Base-by-base conservation (phyloP, 1,139 yeast genomes). In the Ogataea hybrid region DNA sequence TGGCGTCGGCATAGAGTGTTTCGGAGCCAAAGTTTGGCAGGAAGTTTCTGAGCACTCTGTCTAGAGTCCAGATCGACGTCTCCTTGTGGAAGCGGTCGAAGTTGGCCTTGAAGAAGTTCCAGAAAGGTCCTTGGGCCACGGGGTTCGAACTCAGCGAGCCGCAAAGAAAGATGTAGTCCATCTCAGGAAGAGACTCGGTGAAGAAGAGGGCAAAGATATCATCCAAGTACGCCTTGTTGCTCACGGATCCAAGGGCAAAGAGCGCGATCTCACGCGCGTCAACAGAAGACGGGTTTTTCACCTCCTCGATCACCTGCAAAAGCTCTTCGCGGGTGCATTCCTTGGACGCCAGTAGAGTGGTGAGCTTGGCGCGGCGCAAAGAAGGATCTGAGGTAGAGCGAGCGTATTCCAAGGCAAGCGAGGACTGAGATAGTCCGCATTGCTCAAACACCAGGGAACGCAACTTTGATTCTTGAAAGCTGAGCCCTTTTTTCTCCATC, bases 211-310 rank as follows among this genome's bases (percentile, higher is more conserved):
- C 58, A 27, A 79, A 56, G 38, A 79, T 63, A 43, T 59, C 58
- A 10, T 63, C 58, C 31, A 75, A 63, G 28, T 69, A 63, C 5
- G 61, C 54, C 37, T 69, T 65, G 12, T 64, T 61, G 20, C 51
- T 42, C n/a, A 77, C 72, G 7, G 71, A 62, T 4, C 92, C 92
- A 41, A 84, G 63, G 0, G 90, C 78, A 15, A 62, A 59, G 27
- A 84, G 66, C 0, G 86, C 84, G 39, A 77, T 68, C 61, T 84
- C 95, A 46, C 82, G 69, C 5, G 85, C 75, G 59, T 83, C 90
- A 44, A 83, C 72, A 3, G 86, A 68, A 2, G 74, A 62, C 6
- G 92, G 86, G n/a, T 65, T 56, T 7, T 65, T 60, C 29, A 79
- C 75, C 55, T 82, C 80, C 14, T 66, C 57, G 44, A 74, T 59